phyloP scores from a whole-genome alignment of 1,284 basidiomycete species.

The Wallemia mellicola region DNA sequence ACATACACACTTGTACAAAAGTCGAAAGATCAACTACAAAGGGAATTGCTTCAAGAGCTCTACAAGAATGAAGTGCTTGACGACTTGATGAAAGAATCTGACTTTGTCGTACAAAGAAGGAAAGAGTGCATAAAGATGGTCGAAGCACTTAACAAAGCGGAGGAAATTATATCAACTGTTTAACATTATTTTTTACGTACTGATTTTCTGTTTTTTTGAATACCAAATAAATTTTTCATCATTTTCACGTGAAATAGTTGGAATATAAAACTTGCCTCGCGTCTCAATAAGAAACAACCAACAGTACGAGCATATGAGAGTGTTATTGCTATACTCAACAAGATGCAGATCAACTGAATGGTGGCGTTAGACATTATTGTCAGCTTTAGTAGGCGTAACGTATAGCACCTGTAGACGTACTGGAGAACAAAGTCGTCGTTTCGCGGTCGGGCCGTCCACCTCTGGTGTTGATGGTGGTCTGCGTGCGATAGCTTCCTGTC shows the following conservation, averaged over 20 bases:
- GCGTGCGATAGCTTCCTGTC: no score
- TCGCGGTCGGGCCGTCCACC: neutral
- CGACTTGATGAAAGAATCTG: conserved; percentile 4
- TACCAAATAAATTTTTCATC: neutral
- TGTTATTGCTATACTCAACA: neutral
- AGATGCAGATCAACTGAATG: neutral
- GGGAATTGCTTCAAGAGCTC: conserved; percentile 57
- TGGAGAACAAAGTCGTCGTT: neutral
- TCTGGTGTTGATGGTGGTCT: no score
- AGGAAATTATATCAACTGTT: conserved; percentile 25
- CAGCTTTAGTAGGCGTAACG: neutral
- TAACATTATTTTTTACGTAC: conserved; percentile 5
- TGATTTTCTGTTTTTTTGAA: neutral
- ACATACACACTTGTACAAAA: conserved; percentile 70
- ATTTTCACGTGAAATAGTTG: no score
- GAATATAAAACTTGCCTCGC: no score
- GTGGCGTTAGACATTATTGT: neutral
- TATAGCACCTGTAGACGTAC: neutral
- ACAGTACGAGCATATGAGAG: neutral
- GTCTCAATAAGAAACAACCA: neutral
- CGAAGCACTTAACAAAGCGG: conserved; percentile 61
- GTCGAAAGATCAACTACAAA: conserved; percentile 74
- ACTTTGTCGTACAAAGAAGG: conserved; percentile 19
- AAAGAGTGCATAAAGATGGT: conserved; percentile 76
- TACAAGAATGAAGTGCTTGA: conserved; percentile 22